Conservation (phyloP, 2,329 filamentous ascomycete species). For the Alternaria gaisen region DNA sequence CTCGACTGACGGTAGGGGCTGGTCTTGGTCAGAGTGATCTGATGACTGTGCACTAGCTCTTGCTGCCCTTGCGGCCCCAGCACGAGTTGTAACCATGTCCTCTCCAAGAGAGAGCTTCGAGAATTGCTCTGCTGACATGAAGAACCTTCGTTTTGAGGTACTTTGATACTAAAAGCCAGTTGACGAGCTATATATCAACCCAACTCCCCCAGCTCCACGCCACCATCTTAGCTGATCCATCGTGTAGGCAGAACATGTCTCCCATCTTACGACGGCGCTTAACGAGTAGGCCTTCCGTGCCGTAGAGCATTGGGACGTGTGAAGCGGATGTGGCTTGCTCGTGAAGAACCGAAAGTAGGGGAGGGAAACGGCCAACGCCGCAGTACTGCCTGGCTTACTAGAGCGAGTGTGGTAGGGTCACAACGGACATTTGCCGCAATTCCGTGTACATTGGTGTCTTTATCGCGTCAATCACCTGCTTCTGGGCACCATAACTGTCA, state of each 20-base stretch:
- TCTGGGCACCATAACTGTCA: conserved; percentile 19
- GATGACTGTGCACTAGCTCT: conserved; percentile 28
- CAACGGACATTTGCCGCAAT: conserved; percentile 22
- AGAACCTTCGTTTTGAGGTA: conserved; percentile 28
- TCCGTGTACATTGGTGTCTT: conserved; percentile 24
- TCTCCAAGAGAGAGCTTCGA: conserved; percentile 49
- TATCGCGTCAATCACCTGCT: conserved; percentile 17
- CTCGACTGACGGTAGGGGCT: conserved; percentile 35
- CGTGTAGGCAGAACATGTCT: conserved; percentile 28
- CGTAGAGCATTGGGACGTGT: conserved; percentile 39
- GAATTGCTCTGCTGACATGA: conserved; percentile 50
- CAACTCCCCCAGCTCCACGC: conserved; percentile 32
- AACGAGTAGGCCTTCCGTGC: conserved; percentile 42
- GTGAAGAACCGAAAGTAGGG: conserved; percentile 31
- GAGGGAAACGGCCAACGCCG: conserved; percentile 29
- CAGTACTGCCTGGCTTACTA: conserved; percentile 35
- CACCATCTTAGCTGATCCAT: conserved; percentile 41
- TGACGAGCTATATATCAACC: conserved; percentile 44
- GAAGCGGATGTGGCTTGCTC: conserved; percentile 44
- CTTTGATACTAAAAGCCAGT: conserved; percentile 21
- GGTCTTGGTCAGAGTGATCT: conserved; percentile 31
- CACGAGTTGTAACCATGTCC: conserved; percentile 51
- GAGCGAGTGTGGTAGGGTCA: conserved; percentile 20
- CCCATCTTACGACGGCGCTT: conserved; percentile 42
- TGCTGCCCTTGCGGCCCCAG: conserved; percentile 43